Conservation (phyloP, 108 stramenopile genomes). For the Fragilariopsis cylindrus region DNA sequence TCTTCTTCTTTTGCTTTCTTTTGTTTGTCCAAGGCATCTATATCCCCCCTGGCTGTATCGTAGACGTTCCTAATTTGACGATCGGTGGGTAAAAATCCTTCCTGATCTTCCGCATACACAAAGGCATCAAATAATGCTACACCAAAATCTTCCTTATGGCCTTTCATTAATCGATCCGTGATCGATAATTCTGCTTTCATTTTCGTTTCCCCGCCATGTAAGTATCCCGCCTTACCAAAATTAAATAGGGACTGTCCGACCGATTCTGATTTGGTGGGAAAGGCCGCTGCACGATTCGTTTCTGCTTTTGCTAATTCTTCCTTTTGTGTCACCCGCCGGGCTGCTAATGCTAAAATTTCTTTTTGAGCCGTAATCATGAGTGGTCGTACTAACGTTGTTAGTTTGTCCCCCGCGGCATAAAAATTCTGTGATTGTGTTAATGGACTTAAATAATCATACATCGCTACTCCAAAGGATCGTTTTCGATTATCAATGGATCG, state of each 20-base stretch:
- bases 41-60: conserved; percentile 63
- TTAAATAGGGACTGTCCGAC: conserved; percentile 65
- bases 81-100: conserved; percentile 79
- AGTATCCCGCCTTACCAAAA: conserved; percentile 62
- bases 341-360: conserved; percentile 74
- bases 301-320: conserved; percentile 59
- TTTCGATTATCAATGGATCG: conserved; percentile 63
- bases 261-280: conserved; percentile 57
- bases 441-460: conserved; percentile 78
- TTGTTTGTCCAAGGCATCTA: conserved; percentile 48
- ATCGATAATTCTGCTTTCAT: conserved; percentile 69
- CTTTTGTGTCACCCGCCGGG: conserved; percentile 55
- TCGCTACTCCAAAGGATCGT: conserved; percentile 74
- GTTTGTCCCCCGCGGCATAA: conserved; percentile 63
- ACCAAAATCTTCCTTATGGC: conserved; percentile 79
- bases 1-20: conserved; percentile 31
- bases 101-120: conserved; percentile 65
- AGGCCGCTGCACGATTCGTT: conserved; percentile 56
- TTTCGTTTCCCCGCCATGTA: conserved; percentile 69
- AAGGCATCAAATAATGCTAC: conserved; percentile 56
- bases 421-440: conserved; percentile 68
- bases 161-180: conserved; percentile 58
- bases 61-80: conserved; percentile 74
- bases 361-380: conserved; percentile 66
- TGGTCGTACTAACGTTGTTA: conserved; percentile 66